Evolutionary conservation across 208 protist species (phyloP).

Genomic region (Zelonia costaricensis): DNA sequence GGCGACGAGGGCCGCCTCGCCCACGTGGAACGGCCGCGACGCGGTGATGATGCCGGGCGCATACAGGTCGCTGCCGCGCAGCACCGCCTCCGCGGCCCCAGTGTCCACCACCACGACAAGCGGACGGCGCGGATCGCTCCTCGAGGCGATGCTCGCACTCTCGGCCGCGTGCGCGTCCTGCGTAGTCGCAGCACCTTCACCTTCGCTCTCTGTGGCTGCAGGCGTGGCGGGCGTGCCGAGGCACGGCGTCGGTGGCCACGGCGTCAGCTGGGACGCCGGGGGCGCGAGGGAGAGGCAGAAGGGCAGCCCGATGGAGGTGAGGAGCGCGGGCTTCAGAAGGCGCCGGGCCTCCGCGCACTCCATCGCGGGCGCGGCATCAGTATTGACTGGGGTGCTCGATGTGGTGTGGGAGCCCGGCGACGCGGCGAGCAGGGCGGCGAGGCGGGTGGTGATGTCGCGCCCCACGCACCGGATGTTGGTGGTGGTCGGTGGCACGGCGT

Average conservation of each 20-base stretch:
- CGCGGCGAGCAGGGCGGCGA: background rate
- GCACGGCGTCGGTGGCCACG: conserved; percentile 11
- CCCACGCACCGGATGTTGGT: conserved; percentile 49
- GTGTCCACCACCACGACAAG: conserved; percentile 68
- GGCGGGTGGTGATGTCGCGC: background rate
- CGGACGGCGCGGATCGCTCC: background rate
- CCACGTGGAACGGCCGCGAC: conserved; percentile 21
- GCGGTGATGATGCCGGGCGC: conserved; percentile 59
- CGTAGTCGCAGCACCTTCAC: background rate
- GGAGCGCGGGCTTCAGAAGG: conserved; percentile 4
- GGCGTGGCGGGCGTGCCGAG: background rate
- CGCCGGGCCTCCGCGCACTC: background rate
- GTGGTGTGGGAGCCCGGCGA: background rate
- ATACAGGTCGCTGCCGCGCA: conserved; percentile 88
- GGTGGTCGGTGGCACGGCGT: conserved; percentile 33
- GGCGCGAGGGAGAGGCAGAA: conserved; percentile 26
- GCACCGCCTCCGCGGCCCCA: conserved; percentile 84
- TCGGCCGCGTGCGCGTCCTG: background rate
- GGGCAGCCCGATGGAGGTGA: conserved; percentile 7
- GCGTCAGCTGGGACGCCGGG: background rate
- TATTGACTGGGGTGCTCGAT: too few species aligned
- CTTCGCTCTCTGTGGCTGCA: background rate
- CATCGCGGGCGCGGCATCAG: background rate
- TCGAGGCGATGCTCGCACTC: too few species aligned
- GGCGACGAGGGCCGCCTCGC: conserved; percentile 32